These are phyloP conservation scores for Biscogniauxia marginata DNA, from an alignment of 2,329 filamentous ascomycete species.

Conservation along the genomic window DNA sequence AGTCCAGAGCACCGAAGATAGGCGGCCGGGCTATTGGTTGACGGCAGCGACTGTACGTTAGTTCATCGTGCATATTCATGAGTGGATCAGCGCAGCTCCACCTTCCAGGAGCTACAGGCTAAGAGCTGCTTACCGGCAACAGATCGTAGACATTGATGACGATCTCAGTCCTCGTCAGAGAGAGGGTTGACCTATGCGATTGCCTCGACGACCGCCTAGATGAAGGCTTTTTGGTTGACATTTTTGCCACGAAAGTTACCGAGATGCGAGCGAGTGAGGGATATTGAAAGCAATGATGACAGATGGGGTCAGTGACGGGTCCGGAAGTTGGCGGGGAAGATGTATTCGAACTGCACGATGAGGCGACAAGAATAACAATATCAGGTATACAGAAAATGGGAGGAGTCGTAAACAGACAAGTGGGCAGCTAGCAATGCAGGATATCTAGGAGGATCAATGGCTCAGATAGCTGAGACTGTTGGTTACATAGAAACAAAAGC, in stretches of 20 bases:
- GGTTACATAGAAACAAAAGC: not conserved
- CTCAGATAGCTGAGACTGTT: not conserved
- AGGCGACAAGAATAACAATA: not conserved
- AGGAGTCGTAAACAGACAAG: not conserved
- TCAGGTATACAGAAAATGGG: not conserved
- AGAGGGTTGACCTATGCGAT: conserved; percentile 64
- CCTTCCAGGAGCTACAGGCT: not conserved
- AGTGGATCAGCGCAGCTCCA: conserved; percentile 4
- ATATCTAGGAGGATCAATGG: not conserved
- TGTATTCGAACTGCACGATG: not conserved
- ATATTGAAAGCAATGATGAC: not conserved
- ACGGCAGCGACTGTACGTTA: not conserved
- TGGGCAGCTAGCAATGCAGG: not conserved
- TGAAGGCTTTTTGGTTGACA: conserved; percentile 45
- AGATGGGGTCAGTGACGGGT: not conserved
- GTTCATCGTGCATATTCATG: not conserved
- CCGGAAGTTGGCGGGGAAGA: not conserved
- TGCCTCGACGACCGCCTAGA: conserved; percentile 34
- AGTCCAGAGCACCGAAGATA: conserved; percentile 76
- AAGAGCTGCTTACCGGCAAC: conserved; percentile 56
- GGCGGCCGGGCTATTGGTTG: conserved; percentile 60
- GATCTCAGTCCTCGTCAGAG: conserved; percentile 70
- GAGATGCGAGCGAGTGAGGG: not conserved
- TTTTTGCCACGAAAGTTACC: conserved; percentile 29
- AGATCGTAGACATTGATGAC: conserved; percentile 78